Conservation (phyloP, 805 yeast species). For the Metschnikowia sp. region DNA sequence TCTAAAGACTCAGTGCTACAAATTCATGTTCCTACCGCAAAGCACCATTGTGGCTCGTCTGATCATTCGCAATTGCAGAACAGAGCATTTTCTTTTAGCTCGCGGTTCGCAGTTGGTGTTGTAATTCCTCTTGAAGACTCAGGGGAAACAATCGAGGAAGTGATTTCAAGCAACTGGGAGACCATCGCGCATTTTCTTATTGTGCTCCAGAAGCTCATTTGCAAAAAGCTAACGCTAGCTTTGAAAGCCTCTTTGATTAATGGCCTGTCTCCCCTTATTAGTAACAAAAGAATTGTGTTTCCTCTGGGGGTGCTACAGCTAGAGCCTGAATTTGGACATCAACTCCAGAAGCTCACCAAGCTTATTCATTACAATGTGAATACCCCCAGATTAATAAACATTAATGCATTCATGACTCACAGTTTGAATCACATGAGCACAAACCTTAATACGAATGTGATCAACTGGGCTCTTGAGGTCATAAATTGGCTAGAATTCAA, state of each 20-base stretch:
- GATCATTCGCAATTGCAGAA: not conserved
- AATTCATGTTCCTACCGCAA: not conserved
- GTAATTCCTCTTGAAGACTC: constrained; percentile 44
- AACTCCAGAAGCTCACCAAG: constrained; percentile 35
- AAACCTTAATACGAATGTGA: constrained; percentile 32
- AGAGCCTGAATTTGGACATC: constrained; percentile 41
- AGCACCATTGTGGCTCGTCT: not conserved
- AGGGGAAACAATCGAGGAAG: constrained; percentile 31
- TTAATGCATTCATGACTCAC: constrained; percentile 34
- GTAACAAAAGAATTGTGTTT: constrained; percentile 36
- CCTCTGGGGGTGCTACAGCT: constrained; percentile 37
- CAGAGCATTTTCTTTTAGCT: constrained; percentile 17
- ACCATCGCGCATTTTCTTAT: constrained; percentile 41
- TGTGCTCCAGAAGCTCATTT: constrained; percentile 36
- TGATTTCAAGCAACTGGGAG: constrained; percentile 48
- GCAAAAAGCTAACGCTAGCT: constrained; percentile 32
- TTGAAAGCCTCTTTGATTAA: constrained; percentile 19
- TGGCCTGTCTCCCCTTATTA: constrained; percentile 22
- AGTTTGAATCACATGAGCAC: constrained; percentile 14
- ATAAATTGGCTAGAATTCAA: constrained; percentile 55
- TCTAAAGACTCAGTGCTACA: constrained; percentile 20
- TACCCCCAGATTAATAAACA: constrained; percentile 45
- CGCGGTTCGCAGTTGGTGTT: constrained; percentile 47
- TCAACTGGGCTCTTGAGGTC: constrained; percentile 52
- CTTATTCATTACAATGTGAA: constrained; percentile 39